phyloP scores from a whole-genome alignment of 805 yeast genomes.

The Yamadazyma akitaensis region DNA sequence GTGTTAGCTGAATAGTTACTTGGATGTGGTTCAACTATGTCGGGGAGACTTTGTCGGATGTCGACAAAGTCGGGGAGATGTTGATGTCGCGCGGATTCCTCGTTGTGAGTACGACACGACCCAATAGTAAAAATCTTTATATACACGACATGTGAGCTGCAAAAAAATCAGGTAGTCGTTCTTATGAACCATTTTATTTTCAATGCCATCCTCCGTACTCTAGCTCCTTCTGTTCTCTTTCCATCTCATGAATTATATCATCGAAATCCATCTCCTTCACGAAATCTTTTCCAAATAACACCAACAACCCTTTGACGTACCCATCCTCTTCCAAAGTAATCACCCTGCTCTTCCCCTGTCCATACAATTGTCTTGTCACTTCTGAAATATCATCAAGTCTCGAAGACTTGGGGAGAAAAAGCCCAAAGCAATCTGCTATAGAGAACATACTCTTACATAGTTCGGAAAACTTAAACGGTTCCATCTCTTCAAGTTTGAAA shows the following conservation, averaged over 20 bases:
- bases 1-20: background rate
- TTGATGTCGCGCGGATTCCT: background rate
- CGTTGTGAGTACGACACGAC: background rate
- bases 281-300: constrained; percentile 51
- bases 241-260: background rate
- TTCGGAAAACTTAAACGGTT: constrained; percentile 48
- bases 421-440: constrained; percentile 47
- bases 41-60: background rate
- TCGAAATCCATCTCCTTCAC: background rate
- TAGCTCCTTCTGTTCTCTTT: background rate
- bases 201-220: background rate
- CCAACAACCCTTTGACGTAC: constrained; percentile 51
- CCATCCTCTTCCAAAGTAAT: constrained; percentile 41
- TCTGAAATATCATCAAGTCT: constrained; percentile 49
- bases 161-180: too few species aligned
- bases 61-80: background rate
- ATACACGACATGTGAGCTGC: too few species aligned
- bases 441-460: constrained; percentile 42
- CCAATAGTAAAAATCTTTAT: too few species aligned
- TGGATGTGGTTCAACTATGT: background rate
- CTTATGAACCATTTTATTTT: too few species aligned
- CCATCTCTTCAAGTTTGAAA: constrained; percentile 45
- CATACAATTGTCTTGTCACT: constrained; percentile 46
- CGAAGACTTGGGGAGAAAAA: constrained; percentile 64
- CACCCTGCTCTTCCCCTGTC: constrained; percentile 45